These are phyloP conservation scores for Diaporthe eres DNA, from an alignment of 2,329 filamentous ascomycete species.

Conservation along the genomic window DNA sequence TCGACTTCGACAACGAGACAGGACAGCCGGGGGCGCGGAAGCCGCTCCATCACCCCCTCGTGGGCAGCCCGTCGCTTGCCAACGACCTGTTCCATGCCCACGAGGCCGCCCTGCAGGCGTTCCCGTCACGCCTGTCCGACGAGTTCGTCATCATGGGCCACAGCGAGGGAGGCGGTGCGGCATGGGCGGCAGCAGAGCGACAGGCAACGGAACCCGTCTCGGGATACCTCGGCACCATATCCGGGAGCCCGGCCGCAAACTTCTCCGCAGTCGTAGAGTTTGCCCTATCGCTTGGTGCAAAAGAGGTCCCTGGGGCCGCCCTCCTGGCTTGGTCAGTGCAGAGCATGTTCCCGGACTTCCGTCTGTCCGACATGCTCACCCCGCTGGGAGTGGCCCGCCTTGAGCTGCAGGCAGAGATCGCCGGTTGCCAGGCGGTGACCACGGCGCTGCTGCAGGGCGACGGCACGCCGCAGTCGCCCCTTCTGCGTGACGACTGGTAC, in stretches of 20 bases:
- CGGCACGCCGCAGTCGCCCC: slow-evolving; percentile 36
- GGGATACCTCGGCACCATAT: slow-evolving; percentile 56
- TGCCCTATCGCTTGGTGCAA: slow-evolving; percentile 39
- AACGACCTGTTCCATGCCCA: slow-evolving; percentile 60
- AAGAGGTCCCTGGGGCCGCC: slow-evolving; percentile 43
- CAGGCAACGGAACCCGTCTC: slow-evolving; percentile 49
- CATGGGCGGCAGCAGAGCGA: slow-evolving; percentile 56
- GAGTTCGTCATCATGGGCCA: slow-evolving; percentile 55
- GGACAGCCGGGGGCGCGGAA: slow-evolving; percentile 49
- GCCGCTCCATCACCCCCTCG: slow-evolving; percentile 57
- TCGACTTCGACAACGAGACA: background rate
- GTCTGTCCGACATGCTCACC: slow-evolving; percentile 48
- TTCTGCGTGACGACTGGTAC: slow-evolving; percentile 43
- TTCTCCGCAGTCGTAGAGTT: slow-evolving; percentile 37
- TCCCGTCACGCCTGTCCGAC: slow-evolving; percentile 50
- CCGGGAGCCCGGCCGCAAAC: slow-evolving; percentile 49
- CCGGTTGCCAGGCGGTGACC: slow-evolving; percentile 26
- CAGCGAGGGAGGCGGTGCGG: slow-evolving; percentile 58
- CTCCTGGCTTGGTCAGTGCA: slow-evolving; percentile 37
- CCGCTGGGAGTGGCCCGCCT: slow-evolving; percentile 44
- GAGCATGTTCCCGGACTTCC: slow-evolving; percentile 48
- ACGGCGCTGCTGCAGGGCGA: slow-evolving; percentile 34
- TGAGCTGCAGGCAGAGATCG: slow-evolving; percentile 40
- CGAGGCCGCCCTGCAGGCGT: slow-evolving; percentile 57
- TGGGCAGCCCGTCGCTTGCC: slow-evolving; percentile 54